phyloP scores from a whole-genome alignment of 2,329 filamentous ascomycete genomes.

The Dryadomyces quercus-mongolicae region DNA sequence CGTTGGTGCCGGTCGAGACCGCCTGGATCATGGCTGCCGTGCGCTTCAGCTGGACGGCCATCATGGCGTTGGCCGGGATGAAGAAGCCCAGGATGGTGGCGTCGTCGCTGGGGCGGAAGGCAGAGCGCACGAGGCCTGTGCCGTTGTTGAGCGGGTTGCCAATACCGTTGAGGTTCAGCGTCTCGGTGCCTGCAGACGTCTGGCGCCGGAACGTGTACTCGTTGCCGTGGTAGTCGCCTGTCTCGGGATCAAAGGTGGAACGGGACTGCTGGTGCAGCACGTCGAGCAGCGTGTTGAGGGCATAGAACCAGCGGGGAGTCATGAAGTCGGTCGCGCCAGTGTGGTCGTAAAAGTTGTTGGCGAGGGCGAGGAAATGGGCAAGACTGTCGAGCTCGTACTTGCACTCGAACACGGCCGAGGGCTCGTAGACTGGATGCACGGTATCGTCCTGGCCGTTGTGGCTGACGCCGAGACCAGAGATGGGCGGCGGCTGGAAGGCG shows the following conservation, averaged over 20 bases:
- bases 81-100: slow-evolving; percentile 90
- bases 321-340: slow-evolving; percentile 71
- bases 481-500: slow-evolving; percentile 88
- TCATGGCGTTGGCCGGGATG: slow-evolving; percentile 93
- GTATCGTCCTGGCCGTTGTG: slow-evolving; percentile 71
- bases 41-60: slow-evolving; percentile 75
- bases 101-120: slow-evolving; percentile 91
- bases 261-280: slow-evolving; percentile 69
- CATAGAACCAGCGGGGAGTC: slow-evolving; percentile 64
- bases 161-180: slow-evolving; percentile 65
- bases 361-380: slow-evolving; percentile 76
- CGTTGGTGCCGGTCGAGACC: slow-evolving; percentile 21
- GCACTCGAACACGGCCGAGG: slow-evolving; percentile 83
- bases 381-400: slow-evolving; percentile 98
- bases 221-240: slow-evolving; percentile 55
- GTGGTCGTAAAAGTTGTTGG: slow-evolving; percentile 75
- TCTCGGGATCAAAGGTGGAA: slow-evolving; percentile 64
- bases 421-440: slow-evolving; percentile 82
- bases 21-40: slow-evolving; percentile 54
- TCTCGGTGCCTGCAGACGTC: slow-evolving; percentile 80
- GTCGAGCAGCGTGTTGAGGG: slow-evolving; percentile 59
- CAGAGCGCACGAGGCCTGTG: slow-evolving; percentile 78
- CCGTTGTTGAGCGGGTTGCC: slow-evolving; percentile 84
- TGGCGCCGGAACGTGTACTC: slow-evolving; percentile 77
- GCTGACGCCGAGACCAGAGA: slow-evolving; percentile 57